Evolutionary conservation across 2,329 filamentous ascomycete genomes (phyloP), one percentile per base, ranked within the genome.

Genomic region (Bimuria novae-zelandiae): DNA sequence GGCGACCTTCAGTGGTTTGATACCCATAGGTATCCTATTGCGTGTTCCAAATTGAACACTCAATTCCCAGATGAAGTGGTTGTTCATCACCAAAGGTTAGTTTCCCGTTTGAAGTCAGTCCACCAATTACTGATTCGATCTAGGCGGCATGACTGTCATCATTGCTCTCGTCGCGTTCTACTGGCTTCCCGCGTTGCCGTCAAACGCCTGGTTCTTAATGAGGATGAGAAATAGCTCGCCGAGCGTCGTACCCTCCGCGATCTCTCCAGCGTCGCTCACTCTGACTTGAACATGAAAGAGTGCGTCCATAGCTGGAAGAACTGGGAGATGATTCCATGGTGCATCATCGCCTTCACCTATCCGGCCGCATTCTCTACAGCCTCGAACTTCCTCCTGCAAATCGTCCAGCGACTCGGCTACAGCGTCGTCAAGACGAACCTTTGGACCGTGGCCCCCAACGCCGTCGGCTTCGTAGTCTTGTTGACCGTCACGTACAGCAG

Each of bases 401-500:
- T 81, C 42, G 73, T 81, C 7, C 62, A 72, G 47, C 71, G 77
- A 0, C 66, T 81, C 0, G 78, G 77, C 0, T 80, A 75, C 52
- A 72, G 64, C 4, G 71, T 72, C 0, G 66, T 81, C 27, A 76
- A 77, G 36, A 80, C 79, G 0, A 81, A 81, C 51, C 69, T 81
- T 4, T 78, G 74, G 63, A 80, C 78, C 0, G 78, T 81, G 4
- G 76, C 78, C 3, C 79, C 79, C 0, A 81, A 82, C 22, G 67
- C 77, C 4, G 76, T 77, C 0, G 79, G 78, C 0, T 79, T 80
- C 12, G 59, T 80, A 6, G 67, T 81, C 7, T 63, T 82, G 5
- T 70, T 81, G 1, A 65, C 55, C 4, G 75, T 81, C 6, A 72
- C 77, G 0, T 77, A 75, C 47, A 76, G 73, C 12, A 79, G 76